Evolutionary conservation across 2,329 filamentous ascomycete genomes (phyloP), one percentile per base, ranked within the genome.

Genomic region (Plenodomus biglobosus): DNA sequence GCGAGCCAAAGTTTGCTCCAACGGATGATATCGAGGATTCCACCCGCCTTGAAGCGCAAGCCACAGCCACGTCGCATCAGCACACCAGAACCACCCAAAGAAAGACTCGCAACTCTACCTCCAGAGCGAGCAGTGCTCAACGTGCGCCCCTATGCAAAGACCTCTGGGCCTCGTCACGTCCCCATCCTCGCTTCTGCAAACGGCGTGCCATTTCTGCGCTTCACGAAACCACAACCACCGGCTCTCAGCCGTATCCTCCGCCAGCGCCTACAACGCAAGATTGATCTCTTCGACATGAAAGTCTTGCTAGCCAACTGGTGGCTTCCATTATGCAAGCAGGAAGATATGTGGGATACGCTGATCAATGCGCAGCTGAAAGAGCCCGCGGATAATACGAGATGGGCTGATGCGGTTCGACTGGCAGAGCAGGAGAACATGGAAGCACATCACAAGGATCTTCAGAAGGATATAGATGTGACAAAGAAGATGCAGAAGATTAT

Each of bases 181-280:
- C 88, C 88, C 1, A 72, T 73, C 1, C 64, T 90, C 1, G 73
- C 80, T 24, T 78, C 80, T 3, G 15, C 27, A 32, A 75, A 77
- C 35, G 78, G 77, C 20, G 70, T 85, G 19, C 82, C 86, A 0
- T 86, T 91, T 61, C 68, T 92, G 21, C 82, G 88, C 30, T 70
- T 86, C 38, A 78, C 75, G 53, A 88, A 87, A 66, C 84, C 85
- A 3, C 85, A 91, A 66, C 80, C 85, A 2, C 64, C 66, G 0
- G 70, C 71, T n/a, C 69, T 92, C 17, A 80, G 77, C n/a, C 73
- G 79, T 8, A 76, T 85, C 15, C 60, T 92, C 2, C 73, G 76
- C 8, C 73, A 80, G 41, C 82, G 81, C 59, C 67, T 79, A 16
- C 51, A 64, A 3, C 65, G 71, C 34, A 78, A 78, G n/a, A 69